Evolutionary conservation across 495 filamentous ascomycete species (phyloP), one percentile per base, ranked within the genome.

Genomic region (Zalerion maritima): DNA sequence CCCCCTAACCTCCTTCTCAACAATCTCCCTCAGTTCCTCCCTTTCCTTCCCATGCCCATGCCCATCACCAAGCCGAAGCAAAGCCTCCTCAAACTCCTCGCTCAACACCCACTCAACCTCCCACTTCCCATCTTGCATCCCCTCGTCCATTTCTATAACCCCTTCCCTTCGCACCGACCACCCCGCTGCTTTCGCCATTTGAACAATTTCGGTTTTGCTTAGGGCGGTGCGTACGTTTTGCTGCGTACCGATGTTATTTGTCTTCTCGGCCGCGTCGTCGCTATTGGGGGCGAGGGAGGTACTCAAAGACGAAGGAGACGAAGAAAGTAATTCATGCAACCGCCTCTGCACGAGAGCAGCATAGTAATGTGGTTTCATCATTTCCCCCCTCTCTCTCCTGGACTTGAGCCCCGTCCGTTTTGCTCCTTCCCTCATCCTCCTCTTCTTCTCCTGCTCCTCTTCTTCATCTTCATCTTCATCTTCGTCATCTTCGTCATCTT

Each of bases 201-300:
- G n/a, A n/a, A n/a, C n/a, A 28, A 59, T 41, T 24, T 32, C 39
- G 24, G 37, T 28, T 26, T 47, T 39, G 0, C 52, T 47, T 30
- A 64, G 24, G 10, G 57, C 52, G 3, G 60, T 57, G n/a, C 63
- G 49, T 21, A 69, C 43, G 28, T 69, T 66, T 20, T 42, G 37
- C 18, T 18, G 12, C 4, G 47, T 45, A 7, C 45, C 48, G n/a
- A 30, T 29, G 19, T 52, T 41, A 4, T 43, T 36, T 3, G 32
- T 34, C 3, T 42, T 45, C 18, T 37, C 40, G 15, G 29, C 37
- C 4, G 6, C 22, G 21, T 46, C 39, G n/a, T n/a, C n/a, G n/a
- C n/a, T n/a, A 5, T 40, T 23, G 2, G 17, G 8, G 7, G 25
- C 9, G 10, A 28, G 22, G n/a, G n/a, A n/a, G n/a, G n/a, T n/a